Percentiles rank a stretch among this genome's conserved stretches.
These are phyloP conservation scores for Hypomontagnella submonticulosa DNA, from an alignment of 495 filamentous ascomycete species.

Conservation along the genomic window DNA sequence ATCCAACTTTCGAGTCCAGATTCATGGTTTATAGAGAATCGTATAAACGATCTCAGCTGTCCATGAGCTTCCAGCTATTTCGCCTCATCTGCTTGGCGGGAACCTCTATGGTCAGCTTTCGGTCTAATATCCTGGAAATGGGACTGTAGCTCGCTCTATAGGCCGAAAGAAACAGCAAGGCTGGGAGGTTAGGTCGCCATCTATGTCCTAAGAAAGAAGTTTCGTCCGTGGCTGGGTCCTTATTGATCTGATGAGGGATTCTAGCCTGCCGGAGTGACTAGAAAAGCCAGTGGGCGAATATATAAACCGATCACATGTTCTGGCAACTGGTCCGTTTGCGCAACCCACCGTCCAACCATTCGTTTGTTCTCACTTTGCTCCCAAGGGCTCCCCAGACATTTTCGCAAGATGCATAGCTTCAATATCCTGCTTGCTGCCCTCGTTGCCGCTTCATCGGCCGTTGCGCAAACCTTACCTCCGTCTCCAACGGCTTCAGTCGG, in stretches of 20 bases:
- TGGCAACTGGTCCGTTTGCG: too few relatives aligned
- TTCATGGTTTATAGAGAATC: not conserved
- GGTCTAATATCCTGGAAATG: conserved; percentile 4
- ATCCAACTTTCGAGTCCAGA: not conserved
- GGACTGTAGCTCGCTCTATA: too few relatives aligned
- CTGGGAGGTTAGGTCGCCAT: too few relatives aligned
- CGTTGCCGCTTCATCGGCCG: conserved; percentile 34
- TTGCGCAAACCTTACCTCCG: conserved; percentile 41
- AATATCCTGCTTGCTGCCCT: conserved; percentile 19
- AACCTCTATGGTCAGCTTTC: not conserved
- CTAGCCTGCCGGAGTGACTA: not conserved
- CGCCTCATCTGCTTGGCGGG: conserved; percentile 4
- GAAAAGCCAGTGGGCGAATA: not conserved
- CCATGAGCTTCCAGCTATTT: not conserved
- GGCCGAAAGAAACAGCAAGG: too few relatives aligned
- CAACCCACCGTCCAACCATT: not conserved
- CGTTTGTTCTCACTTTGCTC: not conserved
- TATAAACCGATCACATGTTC: conserved; percentile 3
- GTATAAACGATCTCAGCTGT: not conserved
- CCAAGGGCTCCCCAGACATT: not conserved
- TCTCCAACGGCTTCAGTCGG: conserved; percentile 53
- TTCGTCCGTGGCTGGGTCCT: too few relatives aligned
- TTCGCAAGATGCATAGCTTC: conserved; percentile 15
- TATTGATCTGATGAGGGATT: not conserved
- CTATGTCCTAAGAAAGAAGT: too few relatives aligned